Evolutionary conservation across 768 basidiomycete genomes (phyloP), one percentile per base, ranked within the genome.

Genomic region (Serendipita sp.): DNA sequence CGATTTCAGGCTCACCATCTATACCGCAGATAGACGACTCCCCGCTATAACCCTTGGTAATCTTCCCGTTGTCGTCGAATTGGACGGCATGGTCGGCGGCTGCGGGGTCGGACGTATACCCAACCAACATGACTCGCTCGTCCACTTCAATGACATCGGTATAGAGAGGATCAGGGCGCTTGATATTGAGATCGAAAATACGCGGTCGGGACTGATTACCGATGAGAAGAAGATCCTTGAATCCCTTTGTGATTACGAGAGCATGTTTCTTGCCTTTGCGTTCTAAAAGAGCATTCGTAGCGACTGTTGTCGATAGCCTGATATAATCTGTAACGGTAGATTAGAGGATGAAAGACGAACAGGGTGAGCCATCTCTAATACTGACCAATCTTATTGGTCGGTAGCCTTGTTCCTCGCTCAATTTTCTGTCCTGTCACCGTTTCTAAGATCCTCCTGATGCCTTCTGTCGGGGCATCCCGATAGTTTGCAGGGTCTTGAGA

Each of bases 131-230:
- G 5, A 96, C 95, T 8, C 95, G 86, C 75, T 98, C 95, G 69
- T 95, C 92, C 0, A 86, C 79, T 70, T 86, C 88, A 8, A 91
- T 70, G 2, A 92, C 89, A 2, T 77, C 76, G 0, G 84, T 82
- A 73, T 94, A 98, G 3, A 98, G 76, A 2, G 89, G 86, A 0
- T 80, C 69, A 0, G 86, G 80, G 8, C 90, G 83, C 30, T 85
- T 82, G 72, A 97, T 94, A 70, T 94, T 89, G 30, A 98, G 79
- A 73, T 96, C 94, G 70, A 98, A 98, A 69, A 97, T 96, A 70
- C 83, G 84, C 1, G 95, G 95, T 24, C 95, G 86, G 16, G 92
- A 87, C 73, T 97, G 95, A 73, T 96, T 96, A 7, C 92, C 92
- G 66, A 98, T 97, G 37, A 89, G 79, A 3, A 98, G 80, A 8